These are phyloP conservation scores for Botrytis paeoniae DNA, from an alignment of 2,329 filamentous ascomycete genomes.

Conservation along the genomic window DNA sequence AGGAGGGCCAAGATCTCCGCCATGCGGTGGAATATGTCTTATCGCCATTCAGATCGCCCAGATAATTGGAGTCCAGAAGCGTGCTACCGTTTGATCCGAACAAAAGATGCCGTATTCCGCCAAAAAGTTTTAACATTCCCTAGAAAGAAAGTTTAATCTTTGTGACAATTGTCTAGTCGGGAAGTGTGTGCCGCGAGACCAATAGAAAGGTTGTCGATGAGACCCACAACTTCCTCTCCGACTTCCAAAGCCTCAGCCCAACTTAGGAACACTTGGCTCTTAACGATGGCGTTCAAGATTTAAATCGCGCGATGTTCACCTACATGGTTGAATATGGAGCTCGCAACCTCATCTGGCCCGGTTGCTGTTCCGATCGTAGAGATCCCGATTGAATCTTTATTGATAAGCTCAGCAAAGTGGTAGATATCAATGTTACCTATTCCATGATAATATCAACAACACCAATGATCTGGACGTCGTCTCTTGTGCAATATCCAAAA, in stretches of 20 bases:
- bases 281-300: conserved; percentile 44
- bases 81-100: conserved; percentile 29
- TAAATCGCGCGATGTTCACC: conserved; percentile 40
- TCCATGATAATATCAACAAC: neutral
- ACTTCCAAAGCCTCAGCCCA: conserved; percentile 14
- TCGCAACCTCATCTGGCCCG: conserved; percentile 1
- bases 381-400: neutral
- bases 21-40: conserved; percentile 36
- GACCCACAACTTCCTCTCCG: conserved; percentile 32
- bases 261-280: conserved; percentile 33
- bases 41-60: conserved; percentile 33
- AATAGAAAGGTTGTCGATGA: conserved; percentile 32
- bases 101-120: conserved; percentile 25
- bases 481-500: neutral
- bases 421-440: neutral
- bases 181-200: conserved; percentile 27
- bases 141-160: conserved; percentile 33
- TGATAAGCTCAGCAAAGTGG: neutral
- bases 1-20: conserved; percentile 26
- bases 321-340: conserved; percentile 38
- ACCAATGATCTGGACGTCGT: neutral
- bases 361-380: neutral
- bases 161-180: conserved; percentile 31
- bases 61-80: conserved; percentile 31
- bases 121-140: conserved; percentile 29